Conservation (phyloP, 2,329 filamentous ascomycete species). For the Dothideomycetidae sp. region DNA sequence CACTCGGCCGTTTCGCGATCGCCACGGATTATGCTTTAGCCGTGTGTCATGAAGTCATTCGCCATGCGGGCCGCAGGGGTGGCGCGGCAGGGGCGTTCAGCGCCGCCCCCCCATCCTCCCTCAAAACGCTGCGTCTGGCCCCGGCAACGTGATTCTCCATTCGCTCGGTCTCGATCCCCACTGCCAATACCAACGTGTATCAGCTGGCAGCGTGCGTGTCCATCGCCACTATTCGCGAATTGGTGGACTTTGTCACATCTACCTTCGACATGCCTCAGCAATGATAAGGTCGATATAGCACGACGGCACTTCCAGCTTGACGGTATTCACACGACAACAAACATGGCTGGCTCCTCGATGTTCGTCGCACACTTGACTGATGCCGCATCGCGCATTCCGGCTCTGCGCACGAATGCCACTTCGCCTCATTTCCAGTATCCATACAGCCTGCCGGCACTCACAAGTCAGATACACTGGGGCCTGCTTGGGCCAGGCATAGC, state of each 20-base stretch:
- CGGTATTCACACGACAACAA: background rate
- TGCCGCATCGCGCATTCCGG: background rate
- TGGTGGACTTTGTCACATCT: background rate
- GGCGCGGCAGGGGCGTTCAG: background rate
- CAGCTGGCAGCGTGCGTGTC: no score
- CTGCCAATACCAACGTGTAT: no score
- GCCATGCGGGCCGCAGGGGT: conserved; percentile 3
- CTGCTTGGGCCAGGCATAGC: conserved; percentile 17
- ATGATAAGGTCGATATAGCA: background rate
- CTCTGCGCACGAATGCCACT: conserved; percentile 1
- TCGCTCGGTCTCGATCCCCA: no score
- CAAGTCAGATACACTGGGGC: conserved; percentile 13
- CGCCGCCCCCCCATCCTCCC: background rate
- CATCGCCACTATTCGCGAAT: no score
- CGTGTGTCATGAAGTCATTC: background rate
- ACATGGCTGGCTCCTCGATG: background rate
- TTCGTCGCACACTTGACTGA: background rate
- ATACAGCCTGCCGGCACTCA: conserved; percentile 15
- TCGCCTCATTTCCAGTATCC: conserved; percentile 18
- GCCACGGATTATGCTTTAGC: background rate
- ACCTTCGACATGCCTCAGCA: background rate
- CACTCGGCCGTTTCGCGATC: conserved; percentile 35
- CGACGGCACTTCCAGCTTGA: background rate
- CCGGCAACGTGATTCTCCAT: no score
- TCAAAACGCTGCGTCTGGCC: no score